These are phyloP conservation scores for Arthroderma sp. DNA, from an alignment of 2,329 filamentous ascomycete genomes.

Conservation along the genomic window DNA sequence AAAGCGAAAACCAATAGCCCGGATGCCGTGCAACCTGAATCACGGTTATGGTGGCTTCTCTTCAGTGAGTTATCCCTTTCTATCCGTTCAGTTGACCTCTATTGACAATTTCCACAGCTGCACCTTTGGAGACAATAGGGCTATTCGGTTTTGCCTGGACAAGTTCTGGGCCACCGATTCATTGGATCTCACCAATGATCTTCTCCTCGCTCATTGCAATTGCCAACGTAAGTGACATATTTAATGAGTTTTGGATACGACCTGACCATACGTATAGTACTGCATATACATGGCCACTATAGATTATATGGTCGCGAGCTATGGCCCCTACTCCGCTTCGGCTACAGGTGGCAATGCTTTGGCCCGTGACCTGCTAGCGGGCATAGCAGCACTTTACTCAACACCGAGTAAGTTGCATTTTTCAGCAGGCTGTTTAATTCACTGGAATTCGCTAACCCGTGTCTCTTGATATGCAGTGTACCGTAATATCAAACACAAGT, in stretches of 20 bases:
- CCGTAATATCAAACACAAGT: constrained; percentile 37
- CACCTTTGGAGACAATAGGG: constrained; percentile 45
- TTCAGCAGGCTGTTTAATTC: neutral
- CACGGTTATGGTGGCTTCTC: constrained; percentile 45
- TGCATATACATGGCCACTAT: constrained; percentile 51
- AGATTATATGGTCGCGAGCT: constrained; percentile 55
- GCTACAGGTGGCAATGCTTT: constrained; percentile 55
- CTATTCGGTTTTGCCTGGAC: constrained; percentile 50
- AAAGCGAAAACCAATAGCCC: constrained; percentile 28
- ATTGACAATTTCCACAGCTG: constrained; percentile 22
- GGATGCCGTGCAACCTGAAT: constrained; percentile 45
- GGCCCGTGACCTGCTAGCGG: constrained; percentile 50
- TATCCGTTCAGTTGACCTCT: neutral
- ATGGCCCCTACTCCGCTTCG: constrained; percentile 50
- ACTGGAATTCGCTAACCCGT: neutral
- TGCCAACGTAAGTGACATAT: constrained; percentile 39
- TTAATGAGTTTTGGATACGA: neutral
- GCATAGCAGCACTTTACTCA: constrained; percentile 47
- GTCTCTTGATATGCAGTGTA: constrained; percentile 22
- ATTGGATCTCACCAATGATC: constrained; percentile 50
- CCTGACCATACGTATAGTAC: constrained; percentile 14
- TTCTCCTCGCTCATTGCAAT: constrained; percentile 47
- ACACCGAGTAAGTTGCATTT: constrained; percentile 31
- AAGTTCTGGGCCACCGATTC: constrained; percentile 41
- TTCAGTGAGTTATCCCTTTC: constrained; percentile 26